phyloP scores from a whole-genome alignment of 73 alveolate species.

The Vitrella brassicaformis region DNA sequence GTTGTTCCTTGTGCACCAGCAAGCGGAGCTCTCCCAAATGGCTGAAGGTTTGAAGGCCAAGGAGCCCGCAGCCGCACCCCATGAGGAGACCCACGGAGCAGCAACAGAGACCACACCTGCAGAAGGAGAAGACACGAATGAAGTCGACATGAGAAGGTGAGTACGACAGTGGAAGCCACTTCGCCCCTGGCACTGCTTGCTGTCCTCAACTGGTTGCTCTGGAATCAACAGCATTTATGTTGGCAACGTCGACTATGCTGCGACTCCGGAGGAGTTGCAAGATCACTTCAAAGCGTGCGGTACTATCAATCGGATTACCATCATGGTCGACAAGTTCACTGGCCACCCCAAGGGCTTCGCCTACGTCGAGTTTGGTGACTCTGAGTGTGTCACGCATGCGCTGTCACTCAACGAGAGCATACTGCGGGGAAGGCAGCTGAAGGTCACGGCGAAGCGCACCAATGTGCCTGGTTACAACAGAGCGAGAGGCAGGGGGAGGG shows the following conservation, averaged over 20 bases:
- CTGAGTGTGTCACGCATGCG: conserved; percentile 1
- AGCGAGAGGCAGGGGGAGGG: conserved; percentile 18
- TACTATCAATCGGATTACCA: conserved; percentile 42
- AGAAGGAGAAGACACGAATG: too few relatives aligned
- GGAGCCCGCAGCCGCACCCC: too few relatives aligned
- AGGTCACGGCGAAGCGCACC: conserved; percentile 27
- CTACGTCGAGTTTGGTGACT: conserved; percentile 46
- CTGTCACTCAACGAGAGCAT: conserved; percentile 18
- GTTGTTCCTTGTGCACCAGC: too few relatives aligned
- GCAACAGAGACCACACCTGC: too few relatives aligned
- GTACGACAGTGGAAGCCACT: too few relatives aligned
- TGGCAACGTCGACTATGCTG: conserved; percentile 44
- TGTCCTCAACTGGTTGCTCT: too few relatives aligned
- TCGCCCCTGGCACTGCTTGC: too few relatives aligned
- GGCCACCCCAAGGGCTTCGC: conserved; percentile 53
- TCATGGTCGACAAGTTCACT: conserved; percentile 41
- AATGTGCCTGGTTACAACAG: conserved; percentile 30
- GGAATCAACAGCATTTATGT: too few relatives aligned
- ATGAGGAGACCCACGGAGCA: too few relatives aligned
- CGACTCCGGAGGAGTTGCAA: conserved; percentile 40
- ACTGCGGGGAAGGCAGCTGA: conserved; percentile 21
- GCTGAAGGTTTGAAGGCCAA: too few relatives aligned
- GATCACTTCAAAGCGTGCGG: conserved; percentile 58
- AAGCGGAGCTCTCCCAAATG: too few relatives aligned
- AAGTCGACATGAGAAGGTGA: too few relatives aligned